Evolutionary conservation across 768 basidiomycete species (phyloP), one percentile per base, ranked within the genome.

Genomic region (Suillus fuscotomentosus): DNA sequence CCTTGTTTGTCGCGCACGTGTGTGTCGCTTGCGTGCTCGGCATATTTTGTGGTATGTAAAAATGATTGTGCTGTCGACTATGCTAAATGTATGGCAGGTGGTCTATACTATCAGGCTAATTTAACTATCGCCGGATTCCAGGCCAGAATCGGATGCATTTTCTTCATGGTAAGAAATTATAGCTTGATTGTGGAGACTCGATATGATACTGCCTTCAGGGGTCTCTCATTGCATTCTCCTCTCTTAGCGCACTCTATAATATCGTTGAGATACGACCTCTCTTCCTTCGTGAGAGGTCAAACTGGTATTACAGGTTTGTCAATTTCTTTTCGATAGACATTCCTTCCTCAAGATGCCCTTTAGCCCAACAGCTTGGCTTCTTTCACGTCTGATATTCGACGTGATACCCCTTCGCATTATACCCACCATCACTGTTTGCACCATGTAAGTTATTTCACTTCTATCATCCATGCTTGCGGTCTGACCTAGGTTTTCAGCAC

Each of bases 41-140:
- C 1, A 88, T 93, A 3, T 94, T 97, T 72, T 92, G 92, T 66
- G 94, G 91, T 89, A 70, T 65, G 85, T 72, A 6, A 2, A 27
- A 17, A 34, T 60, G 31, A 1, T 38, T 50, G 4, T 36, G 27
- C 54, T 38, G 48, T 38, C 56, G 42, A 68, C 15, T 17, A 60
- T 20, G 17, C 43, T 15, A 59, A 51, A 3, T 43, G 17, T 62
- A 27, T 39, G 48, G 48, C 51, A 90, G 92, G 94, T 63, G 95
- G 96, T 0, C 75, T 97, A 63, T 97, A 96, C 73, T 98, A 82
- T 77, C 74, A 95, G 36, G 95, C 93, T 0, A 85, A 83, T 42
- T 78, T 85, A 22, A 90, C 86, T 5, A 97, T 97, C 66, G 92
- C 95, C 31, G 95, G 95, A 2, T 97, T 97, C 82, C 95, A 97